phyloP scores from a whole-genome alignment of 2,329 filamentous ascomycete genomes.

The Pyricularia grisea region DNA sequence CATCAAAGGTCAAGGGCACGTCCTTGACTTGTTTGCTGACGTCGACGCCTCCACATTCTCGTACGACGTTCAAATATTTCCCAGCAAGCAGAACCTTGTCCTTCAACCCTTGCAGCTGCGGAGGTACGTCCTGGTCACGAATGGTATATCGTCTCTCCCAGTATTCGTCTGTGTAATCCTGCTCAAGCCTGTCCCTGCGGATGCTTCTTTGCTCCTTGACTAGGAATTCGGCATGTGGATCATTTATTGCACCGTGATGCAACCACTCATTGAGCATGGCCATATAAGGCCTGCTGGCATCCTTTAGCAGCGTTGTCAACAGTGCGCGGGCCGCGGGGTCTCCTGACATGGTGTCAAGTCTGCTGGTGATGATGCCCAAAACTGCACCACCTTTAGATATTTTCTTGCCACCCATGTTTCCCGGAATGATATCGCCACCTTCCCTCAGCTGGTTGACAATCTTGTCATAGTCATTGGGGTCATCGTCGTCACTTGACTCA shows the following conservation, averaged over 20 bases:
- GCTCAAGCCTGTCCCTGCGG: conserved; percentile 76
- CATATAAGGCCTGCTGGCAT: conserved; percentile 93
- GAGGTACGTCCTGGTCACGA: conserved; percentile 72
- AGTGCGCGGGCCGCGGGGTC: conserved; percentile 80
- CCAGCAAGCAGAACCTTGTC: conserved; percentile 92
- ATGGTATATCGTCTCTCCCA: conserved; percentile 98
- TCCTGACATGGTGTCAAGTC: conserved; percentile 82
- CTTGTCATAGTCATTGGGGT: conserved; percentile 79
- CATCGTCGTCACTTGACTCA: conserved; percentile 56
- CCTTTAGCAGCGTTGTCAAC: conserved; percentile 71
- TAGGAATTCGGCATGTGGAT: conserved; percentile 88
- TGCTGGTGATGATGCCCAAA: conserved; percentile 75
- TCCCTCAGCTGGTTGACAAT: conserved; percentile 85
- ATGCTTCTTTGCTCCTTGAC: conserved; percentile 96
- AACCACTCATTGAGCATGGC: conserved; percentile 98
- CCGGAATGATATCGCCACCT: conserved; percentile 71
- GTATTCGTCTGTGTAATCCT: conserved; percentile 98
- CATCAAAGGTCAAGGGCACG: conserved; percentile 87
- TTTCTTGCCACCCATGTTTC: conserved; percentile 75
- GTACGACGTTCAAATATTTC: conserved; percentile 95
- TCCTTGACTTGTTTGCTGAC: conserved; percentile 81
- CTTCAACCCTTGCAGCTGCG: conserved; percentile 82
- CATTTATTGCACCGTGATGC: conserved; percentile 89
- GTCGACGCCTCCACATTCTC: conserved; percentile 93
- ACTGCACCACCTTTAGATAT: conserved; percentile 96